Base-by-base conservation (phyloP, 805 yeast genomes). In the Candida schatavii region DNA sequence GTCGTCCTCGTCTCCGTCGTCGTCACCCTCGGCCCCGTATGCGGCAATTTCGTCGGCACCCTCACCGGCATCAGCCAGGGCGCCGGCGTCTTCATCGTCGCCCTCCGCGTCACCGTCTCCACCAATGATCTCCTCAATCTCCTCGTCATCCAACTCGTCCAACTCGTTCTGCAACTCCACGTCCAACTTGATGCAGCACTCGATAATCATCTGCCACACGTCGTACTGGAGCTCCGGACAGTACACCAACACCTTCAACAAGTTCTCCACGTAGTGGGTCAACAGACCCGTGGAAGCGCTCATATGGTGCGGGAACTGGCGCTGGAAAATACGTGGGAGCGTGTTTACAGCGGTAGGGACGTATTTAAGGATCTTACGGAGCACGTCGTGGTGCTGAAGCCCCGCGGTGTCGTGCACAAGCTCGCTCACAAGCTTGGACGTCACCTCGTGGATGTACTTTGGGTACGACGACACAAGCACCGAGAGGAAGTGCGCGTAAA, bases 101-200 rank as follows among this genome's bases (percentile, higher is more conserved):
- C 47, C 56, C 9, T 55, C 64, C 11, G 51, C 56, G 6, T 31
- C 21, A 9, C 54, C 60, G 2, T 56, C 62, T 3, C 68, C 72
- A 44, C 65, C 64, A 15, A 69, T 65, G 28, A 69, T 60, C 21
- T 76, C 83, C 35, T 81, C 80, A 42, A 79, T 85, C 42, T 66
- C 68, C 27, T 69, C 75, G 49, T 86, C 93, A 56, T 86, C 95
- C 42, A 84, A 66, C 49, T 87, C 96, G 52, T 89, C 96, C 44
- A 88, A 65, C 52, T 85, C 93, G 56, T 87, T 88, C 55, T 88
- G 96, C 43, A 90, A 70, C 61, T 89, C 98, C 4, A 90, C 97
- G 62, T 91, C 99, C 36, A 93, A 70, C 49, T 87, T 85, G 45
- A 93, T 88, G 42, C 86, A 75, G 46, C 81, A 78, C 60, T 91